Evolutionary conservation across 164 flowering plant species (phyloP).

Genomic region (Cinnamomum chago): DNA sequence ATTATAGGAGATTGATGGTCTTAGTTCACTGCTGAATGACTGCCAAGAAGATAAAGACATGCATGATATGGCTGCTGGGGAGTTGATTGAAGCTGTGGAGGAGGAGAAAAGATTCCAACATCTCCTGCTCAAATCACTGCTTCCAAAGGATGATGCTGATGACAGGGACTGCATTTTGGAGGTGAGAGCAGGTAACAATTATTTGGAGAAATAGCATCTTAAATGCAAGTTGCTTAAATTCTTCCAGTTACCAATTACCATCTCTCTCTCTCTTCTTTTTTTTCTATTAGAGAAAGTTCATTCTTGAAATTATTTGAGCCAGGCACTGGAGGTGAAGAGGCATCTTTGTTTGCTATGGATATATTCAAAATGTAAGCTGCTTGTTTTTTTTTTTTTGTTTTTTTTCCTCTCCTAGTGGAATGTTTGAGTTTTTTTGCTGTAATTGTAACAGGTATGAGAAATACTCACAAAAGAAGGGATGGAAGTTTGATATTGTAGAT

Average conservation of each 20-base stretch:
- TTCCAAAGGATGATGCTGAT: conserved; percentile 97
- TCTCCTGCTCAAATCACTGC: conserved; percentile 62
- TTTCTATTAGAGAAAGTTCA: not conserved
- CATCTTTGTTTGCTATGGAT: conserved; percentile 96
- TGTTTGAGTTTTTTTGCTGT: not conserved
- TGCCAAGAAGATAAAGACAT: conserved; percentile 73
- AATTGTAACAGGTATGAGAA: conserved; percentile 69
- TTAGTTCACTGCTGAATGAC: conserved; percentile 61
- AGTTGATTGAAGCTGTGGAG: conserved; percentile 50
- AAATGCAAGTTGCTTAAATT: not conserved
- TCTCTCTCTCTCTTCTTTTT: too few relatives aligned
- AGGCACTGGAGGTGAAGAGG: conserved; percentile 99
- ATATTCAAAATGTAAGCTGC: conserved; percentile 75
- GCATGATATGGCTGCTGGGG: conserved; percentile 70
- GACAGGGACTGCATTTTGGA: conserved; percentile 94
- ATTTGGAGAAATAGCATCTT: not conserved
- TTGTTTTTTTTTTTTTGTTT: not conserved
- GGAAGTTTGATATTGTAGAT: conserved; percentile 88
- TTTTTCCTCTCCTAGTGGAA: not conserved
- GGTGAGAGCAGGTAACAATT: conserved; percentile 92
- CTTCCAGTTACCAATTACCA: not conserved
- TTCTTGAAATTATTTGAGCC: conserved; percentile 13
- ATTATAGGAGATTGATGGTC: conserved; percentile 68
- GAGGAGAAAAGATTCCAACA: conserved; percentile 66
- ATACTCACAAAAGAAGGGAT: conserved; percentile 74